These are phyloP conservation scores for Pseudozyma sp. DNA, from an alignment of 1,284 basidiomycete species.

Conservation along the genomic window DNA sequence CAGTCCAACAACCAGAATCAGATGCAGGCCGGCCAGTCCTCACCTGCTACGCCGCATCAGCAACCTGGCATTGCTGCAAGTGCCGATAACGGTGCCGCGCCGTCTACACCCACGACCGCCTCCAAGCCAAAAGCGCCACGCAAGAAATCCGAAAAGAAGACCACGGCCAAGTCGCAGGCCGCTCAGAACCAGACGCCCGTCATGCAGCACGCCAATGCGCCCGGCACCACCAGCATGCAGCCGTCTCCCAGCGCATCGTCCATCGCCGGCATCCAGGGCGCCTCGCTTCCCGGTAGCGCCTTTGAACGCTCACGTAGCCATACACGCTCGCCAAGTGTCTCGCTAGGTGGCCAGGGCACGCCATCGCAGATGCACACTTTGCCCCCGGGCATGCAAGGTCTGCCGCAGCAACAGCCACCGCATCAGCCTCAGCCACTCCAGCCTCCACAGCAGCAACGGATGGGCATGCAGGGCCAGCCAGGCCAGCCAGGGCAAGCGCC, in stretches of 20 bases:
- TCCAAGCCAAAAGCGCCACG: conserved; percentile 43
- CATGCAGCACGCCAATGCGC: conserved; percentile 36
- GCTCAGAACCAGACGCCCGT: conserved; percentile 44
- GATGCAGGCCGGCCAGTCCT: conserved; percentile 31
- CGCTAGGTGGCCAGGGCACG: conserved; percentile 38
- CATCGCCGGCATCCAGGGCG: conserved; percentile 43
- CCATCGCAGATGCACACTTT: conserved; percentile 46
- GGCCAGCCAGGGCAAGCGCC: conserved; percentile 23
- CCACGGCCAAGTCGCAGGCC: conserved; percentile 26
- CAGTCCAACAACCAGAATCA: conserved; percentile 31
- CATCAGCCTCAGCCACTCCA: conserved; percentile 22
- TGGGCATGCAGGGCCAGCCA: conserved; percentile 31
- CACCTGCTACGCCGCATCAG: conserved; percentile 33
- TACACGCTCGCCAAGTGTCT: conserved; percentile 51
- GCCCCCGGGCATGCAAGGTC: conserved; percentile 30
- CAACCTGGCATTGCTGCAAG: conserved; percentile 39
- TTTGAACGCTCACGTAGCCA: conserved; percentile 57
- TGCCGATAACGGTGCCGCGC: conserved; percentile 25
- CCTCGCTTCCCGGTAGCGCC: conserved; percentile 33
- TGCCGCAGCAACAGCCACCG: conserved; percentile 19
- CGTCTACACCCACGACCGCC: conserved; percentile 32
- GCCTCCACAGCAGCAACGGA: conserved; percentile 12
- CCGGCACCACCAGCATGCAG: conserved; percentile 32
- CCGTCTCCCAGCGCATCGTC: conserved; percentile 43
- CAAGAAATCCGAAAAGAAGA: conserved; percentile 52